Evolutionary conservation across 495 filamentous ascomycete species (phyloP), one percentile per base, ranked within the genome.

Genomic region (Margaritispora aquatica): DNA sequence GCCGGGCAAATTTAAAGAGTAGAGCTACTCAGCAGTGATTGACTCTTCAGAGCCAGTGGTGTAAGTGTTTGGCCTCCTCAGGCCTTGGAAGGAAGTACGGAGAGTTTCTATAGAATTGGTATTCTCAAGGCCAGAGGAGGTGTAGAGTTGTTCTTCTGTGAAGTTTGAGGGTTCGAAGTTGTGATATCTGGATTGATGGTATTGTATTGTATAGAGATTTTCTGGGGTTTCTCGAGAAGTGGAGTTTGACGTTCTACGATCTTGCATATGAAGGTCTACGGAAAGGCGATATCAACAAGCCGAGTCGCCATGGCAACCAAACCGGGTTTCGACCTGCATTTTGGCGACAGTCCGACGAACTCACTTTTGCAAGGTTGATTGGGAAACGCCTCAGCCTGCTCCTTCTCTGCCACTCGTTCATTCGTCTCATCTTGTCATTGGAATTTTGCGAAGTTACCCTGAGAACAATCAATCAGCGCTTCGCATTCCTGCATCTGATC

Each of bases 1-100:
- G 80, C 83, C 83, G 84, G 84, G 84, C 84, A 65, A 51, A 59
- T 59, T 26, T 26, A 63, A 48, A 63, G 61, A 65, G 66, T 66
- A 31, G 64, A 73, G 63, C 69, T 73, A 65, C 70, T 77, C 76
- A 78, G 75, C 69, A 73, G 65, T 63, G 66, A 66, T 59, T 64
- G 66, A 74, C 70, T 70, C 68, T 68, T n/a, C 20, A 34, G 58
- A 63, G 68, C 63, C 67, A 68, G 57, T 61, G 53, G 11, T 24
- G 64, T 63, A 63, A 63, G 67, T 65, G 64, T 20, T 26, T 22
- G 31, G 27, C 57, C 26, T 59, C 55, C 57, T 59, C 57, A 21
- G 57, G 57, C 48, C 57, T 27, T 21, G 26, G 10, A 26, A 23
- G 22, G 7, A 23, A 24, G 8, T 26, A 27, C 38, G n/a, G 23